These are phyloP conservation scores for Ceratocystis harringtonii DNA, from an alignment of 2,329 filamentous ascomycete species.

Conservation along the genomic window DNA sequence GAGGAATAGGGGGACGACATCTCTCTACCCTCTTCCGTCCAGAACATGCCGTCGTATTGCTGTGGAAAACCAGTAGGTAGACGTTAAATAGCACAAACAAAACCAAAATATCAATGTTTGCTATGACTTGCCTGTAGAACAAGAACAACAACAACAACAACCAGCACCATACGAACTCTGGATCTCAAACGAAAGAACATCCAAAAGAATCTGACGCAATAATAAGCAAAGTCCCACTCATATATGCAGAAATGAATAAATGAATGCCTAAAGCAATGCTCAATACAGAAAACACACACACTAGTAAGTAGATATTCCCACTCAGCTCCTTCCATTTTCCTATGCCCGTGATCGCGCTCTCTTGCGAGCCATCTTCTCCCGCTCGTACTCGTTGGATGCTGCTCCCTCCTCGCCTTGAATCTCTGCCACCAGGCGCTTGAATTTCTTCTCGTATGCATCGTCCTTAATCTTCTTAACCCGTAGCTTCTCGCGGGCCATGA, in stretches of 20 bases:
- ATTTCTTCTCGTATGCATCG: conserved; percentile 91
- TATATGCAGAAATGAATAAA: not conserved
- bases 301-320: not conserved
- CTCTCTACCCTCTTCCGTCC: too few relatives aligned
- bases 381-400: conserved; percentile 77
- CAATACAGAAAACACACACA: not conserved
- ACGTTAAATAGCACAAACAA: not conserved
- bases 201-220: not conserved
- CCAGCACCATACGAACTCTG: not conserved
- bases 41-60: too few relatives aligned
- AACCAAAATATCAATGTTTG: not conserved
- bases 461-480: conserved; percentile 87
- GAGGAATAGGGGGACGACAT: too few relatives aligned
- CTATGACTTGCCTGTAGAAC: not conserved
- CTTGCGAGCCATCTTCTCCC: conserved; percentile 65
- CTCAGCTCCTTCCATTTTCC: not conserved
- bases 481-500: conserved; percentile 80
- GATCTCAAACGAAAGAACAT: not conserved
- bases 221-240: not conserved
- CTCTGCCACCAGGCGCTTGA: conserved; percentile 77
- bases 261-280: too few relatives aligned
- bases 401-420: conserved; percentile 88
- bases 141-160: not conserved
- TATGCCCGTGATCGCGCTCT: conserved; percentile 34
- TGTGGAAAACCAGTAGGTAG: too few relatives aligned